A percentile compares a stretch with the other conserved stretches of the same genome.
Evolutionary conservation across 176 grass and related monocot species (phyloP).

Genomic region (Phoenix roebelenii): DNA sequence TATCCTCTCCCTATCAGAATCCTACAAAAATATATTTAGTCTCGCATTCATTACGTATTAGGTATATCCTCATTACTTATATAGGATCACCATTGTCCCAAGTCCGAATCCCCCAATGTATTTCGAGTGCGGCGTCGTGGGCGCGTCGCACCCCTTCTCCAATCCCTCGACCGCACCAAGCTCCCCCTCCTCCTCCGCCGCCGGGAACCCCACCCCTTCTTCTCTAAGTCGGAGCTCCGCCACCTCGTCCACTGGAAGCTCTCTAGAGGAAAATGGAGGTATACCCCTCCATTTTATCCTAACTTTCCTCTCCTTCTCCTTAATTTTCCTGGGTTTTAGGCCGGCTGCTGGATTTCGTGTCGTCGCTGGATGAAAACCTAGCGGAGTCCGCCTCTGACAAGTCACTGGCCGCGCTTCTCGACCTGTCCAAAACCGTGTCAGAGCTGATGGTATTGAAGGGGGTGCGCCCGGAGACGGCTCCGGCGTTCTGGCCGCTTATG

Average conservation of each 20-base stretch:
- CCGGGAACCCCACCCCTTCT: constrained; percentile 47
- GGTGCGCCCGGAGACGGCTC: constrained; percentile 78
- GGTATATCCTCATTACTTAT: too few species aligned
- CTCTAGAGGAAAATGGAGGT: constrained; percentile 86
- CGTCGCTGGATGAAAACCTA: constrained; percentile 41
- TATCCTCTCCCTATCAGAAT: too few species aligned
- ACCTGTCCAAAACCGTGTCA: constrained; percentile 47
- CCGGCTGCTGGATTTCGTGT: constrained; percentile 73
- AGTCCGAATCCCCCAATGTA: constrained; percentile 22
- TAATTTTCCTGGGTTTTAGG: constrained; percentile 24
- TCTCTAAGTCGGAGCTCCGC: constrained; percentile 60
- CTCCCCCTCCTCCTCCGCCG: constrained; percentile 48
- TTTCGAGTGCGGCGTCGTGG: constrained; percentile 43
- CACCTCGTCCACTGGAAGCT: constrained; percentile 93
- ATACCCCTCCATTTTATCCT: too few species aligned
- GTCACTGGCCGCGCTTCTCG: constrained; percentile 50
- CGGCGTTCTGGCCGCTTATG: constrained; percentile 62
- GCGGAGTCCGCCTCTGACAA: constrained; percentile 56
- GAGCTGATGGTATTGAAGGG: constrained; percentile 75
- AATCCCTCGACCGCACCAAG: constrained; percentile 50
- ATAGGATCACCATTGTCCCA: neutral
- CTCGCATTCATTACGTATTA: too few species aligned
- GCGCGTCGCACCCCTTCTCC: constrained; percentile 33
- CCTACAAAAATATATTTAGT: too few species aligned
- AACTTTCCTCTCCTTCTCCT: neutral